Evolutionary conservation across 2,329 filamentous ascomycete species (phyloP).

Genomic region (Fusarium buxicola): DNA sequence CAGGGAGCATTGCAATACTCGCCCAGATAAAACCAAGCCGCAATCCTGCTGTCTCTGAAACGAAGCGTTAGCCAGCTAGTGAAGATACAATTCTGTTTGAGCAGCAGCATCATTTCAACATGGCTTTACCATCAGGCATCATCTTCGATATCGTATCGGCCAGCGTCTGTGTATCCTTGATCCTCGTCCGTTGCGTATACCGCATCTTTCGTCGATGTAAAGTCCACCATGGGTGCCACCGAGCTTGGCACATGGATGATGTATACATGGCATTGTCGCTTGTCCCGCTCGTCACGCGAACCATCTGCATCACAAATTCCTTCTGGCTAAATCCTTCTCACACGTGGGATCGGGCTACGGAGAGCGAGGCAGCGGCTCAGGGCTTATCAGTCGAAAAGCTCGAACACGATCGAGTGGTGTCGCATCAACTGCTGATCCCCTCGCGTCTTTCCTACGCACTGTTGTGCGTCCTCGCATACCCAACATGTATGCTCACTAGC

Average conservation of each 20-base stretch:
- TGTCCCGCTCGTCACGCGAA: constrained; percentile 42
- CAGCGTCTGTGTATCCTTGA: constrained; percentile 40
- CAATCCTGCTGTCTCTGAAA: too few relatives aligned
- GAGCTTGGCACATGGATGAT: constrained; percentile 46
- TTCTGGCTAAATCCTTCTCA: constrained; percentile 44
- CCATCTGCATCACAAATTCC: constrained; percentile 34
- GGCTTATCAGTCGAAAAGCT: constrained; percentile 22
- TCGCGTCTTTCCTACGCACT: constrained; percentile 42
- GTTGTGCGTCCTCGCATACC: constrained; percentile 25
- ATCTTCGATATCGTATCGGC: constrained; percentile 42
- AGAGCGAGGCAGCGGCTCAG: constrained; percentile 23
- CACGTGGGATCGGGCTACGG: constrained; percentile 5
- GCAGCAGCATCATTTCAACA: neutral
- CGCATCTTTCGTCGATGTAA: constrained; percentile 39
- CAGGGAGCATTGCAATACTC: too few relatives aligned
- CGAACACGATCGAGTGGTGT: constrained; percentile 22
- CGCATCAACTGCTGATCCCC: constrained; percentile 39
- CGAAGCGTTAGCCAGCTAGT: too few relatives aligned
- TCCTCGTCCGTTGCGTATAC: constrained; percentile 43
- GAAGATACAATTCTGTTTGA: too few relatives aligned
- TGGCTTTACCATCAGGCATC: constrained; percentile 33
- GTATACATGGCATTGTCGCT: constrained; percentile 46
- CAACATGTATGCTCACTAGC: neutral
- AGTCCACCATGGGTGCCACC: constrained; percentile 41
- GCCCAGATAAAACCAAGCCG: too few relatives aligned